Evolutionary conservation across 306 rosid species (phyloP).

Genomic region (Mimosa bimucronata): DNA sequence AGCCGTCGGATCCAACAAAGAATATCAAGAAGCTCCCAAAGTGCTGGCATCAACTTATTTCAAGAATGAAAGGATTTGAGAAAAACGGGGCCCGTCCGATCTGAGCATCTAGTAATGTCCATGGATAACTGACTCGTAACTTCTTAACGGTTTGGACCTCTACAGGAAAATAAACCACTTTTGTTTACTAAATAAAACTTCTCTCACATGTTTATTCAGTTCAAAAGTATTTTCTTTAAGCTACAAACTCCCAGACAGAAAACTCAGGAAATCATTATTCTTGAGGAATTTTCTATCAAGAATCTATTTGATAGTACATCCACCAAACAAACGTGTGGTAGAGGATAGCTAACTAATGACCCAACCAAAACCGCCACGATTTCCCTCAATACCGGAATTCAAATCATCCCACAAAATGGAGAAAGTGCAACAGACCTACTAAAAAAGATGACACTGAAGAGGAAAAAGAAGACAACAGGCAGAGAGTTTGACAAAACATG

Average conservation of each 20-base stretch:
- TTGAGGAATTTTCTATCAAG: not conserved
- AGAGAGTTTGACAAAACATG: not conserved
- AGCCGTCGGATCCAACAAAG: no score
- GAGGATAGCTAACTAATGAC: slow-evolving; percentile 12
- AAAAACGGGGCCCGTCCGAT: no score
- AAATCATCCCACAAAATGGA: slow-evolving; percentile 15
- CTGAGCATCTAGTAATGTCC: no score
- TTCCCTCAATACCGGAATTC: not conserved
- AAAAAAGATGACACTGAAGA: slow-evolving; percentile 25
- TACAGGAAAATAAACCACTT: no score
- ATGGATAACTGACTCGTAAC: no score
- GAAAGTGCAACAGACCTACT: slow-evolving; percentile 18
- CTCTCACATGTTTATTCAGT: no score
- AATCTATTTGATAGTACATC: slow-evolving; percentile 27
- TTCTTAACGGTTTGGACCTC: no score
- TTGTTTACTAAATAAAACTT: no score
- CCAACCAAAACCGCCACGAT: slow-evolving; percentile 18
- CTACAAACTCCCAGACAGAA: not conserved
- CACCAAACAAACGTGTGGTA: slow-evolving; percentile 14
- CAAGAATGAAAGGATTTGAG: no score
- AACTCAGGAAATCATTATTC: not conserved
- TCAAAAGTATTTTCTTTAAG: no score
- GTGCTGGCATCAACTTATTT: no score
- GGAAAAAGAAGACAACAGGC: slow-evolving; percentile 17
- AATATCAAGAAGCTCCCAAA: no score